These are phyloP conservation scores for Emmonsia crescens DNA, from an alignment of 2,329 filamentous ascomycete genomes.

Conservation along the genomic window DNA sequence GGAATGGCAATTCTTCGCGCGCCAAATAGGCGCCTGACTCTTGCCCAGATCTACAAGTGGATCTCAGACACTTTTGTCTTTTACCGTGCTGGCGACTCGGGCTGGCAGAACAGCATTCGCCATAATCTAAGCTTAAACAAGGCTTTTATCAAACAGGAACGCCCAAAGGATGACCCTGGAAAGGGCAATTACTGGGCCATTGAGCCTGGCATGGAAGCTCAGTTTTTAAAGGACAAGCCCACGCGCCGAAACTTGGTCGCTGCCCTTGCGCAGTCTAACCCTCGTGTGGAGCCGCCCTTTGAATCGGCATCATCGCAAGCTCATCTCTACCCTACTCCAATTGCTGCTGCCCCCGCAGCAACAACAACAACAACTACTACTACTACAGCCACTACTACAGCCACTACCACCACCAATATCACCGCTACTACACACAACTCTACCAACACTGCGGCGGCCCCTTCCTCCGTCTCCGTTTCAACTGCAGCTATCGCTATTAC, in stretches of 20 bases:
- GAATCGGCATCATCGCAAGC: slow-evolving; percentile 22
- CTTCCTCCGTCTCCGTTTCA: slow-evolving; percentile 13
- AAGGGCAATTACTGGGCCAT: slow-evolving; percentile 98
- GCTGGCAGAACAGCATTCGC: slow-evolving; percentile 98
- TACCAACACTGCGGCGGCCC: slow-evolving; percentile 9
- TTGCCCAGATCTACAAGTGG: slow-evolving; percentile 98
- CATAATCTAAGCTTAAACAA: slow-evolving; percentile 97
- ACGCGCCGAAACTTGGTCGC: slow-evolving; percentile 35
- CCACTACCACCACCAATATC: slow-evolving; percentile 15
- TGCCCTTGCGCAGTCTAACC: slow-evolving; percentile 26
- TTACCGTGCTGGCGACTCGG: slow-evolving; percentile 72
- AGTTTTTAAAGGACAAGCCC: slow-evolving; percentile 82
- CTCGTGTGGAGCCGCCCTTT: slow-evolving; percentile 17
- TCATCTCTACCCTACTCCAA: slow-evolving; percentile 7
- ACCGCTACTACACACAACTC: slow-evolving; percentile 14
- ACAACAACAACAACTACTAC: too few relatives aligned
- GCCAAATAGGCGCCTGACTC: slow-evolving; percentile 68
- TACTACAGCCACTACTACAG: slow-evolving; percentile 11
- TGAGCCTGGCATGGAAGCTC: slow-evolving; percentile 73
- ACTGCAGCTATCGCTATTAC: slow-evolving; percentile 2
- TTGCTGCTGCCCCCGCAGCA: slow-evolving; percentile 24
- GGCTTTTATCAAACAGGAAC: slow-evolving; percentile 87
- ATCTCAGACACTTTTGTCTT: slow-evolving; percentile 91
- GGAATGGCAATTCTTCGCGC: slow-evolving; percentile 93
- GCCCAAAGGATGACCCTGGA: slow-evolving; percentile 91